A percentile compares a stretch with the other conserved stretches of the same genome.
phyloP scores from a whole-genome alignment of 257 asterid genomes.

The Capsicum pubescens region DNA sequence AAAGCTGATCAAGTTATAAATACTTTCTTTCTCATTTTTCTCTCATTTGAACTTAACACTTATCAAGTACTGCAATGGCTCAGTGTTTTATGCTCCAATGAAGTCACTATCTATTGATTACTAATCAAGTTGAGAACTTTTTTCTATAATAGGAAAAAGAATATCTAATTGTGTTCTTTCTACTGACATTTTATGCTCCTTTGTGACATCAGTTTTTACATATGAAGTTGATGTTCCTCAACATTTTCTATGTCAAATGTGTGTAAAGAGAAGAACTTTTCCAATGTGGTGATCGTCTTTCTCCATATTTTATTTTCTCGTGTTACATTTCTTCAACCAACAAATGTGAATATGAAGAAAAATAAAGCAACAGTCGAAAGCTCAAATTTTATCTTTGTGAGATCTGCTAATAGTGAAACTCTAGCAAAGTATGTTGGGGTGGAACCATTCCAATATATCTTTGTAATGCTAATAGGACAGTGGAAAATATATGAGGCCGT shows the following conservation, averaged over 20 bases:
- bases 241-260: neutral
- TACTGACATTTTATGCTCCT: neutral
- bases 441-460: neutral
- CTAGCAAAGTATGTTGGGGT: neutral
- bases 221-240: neutral
- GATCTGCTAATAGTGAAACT: slow-evolving; percentile 14
- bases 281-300: neutral
- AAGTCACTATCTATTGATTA: neutral
- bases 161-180: slow-evolving; percentile 12
- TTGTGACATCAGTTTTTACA: neutral
- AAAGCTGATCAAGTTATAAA: slow-evolving; percentile 3
- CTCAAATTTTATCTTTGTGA: neutral
- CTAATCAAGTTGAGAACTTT: neutral
- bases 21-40: no score
- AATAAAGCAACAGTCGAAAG: neutral
- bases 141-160: slow-evolving; percentile 11
- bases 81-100: slow-evolving; percentile 16
- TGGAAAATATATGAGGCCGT: neutral
- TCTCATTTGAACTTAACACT: slow-evolving; percentile 18
- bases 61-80: neutral
- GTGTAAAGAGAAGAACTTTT: neutral
- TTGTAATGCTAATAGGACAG: neutral
- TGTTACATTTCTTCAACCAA: neutral
- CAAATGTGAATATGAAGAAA: neutral
- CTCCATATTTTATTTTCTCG: neutral